phyloP scores from a whole-genome alignment of 2,329 filamentous ascomycete species.

The Pseudocercospora fijiensis region DNA sequence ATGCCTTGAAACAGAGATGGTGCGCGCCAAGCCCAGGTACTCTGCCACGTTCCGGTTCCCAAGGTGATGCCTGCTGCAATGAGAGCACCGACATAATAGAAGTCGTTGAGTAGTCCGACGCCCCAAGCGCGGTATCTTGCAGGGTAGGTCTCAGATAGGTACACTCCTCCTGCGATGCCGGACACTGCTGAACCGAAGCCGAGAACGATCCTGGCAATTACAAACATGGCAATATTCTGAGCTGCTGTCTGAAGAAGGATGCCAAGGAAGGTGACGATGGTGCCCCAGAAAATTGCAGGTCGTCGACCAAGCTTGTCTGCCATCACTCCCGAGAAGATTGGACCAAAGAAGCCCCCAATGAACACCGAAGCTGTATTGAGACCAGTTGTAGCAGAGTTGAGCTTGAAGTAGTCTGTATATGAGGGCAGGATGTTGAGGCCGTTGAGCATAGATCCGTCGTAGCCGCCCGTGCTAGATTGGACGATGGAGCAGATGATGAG shows the following conservation, averaged over 20 bases:
- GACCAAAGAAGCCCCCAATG: constrained; percentile 48
- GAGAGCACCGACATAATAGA: constrained; percentile 44
- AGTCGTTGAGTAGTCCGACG: constrained; percentile 44
- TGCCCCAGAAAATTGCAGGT: constrained; percentile 47
- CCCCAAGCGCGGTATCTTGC: constrained; percentile 49
- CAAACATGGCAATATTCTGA: constrained; percentile 47
- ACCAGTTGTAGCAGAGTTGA: constrained; percentile 54
- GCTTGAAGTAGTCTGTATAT: constrained; percentile 57
- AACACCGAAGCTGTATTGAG: constrained; percentile 58
- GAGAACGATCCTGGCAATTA: constrained; percentile 45
- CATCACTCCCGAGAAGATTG: constrained; percentile 37
- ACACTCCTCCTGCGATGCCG: constrained; percentile 48
- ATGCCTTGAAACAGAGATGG: constrained; percentile 49
- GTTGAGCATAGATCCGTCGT: constrained; percentile 55
- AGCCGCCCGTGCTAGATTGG: constrained; percentile 41
- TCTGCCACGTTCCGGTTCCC: constrained; percentile 45
- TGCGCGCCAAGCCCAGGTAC: constrained; percentile 50
- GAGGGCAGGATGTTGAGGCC: constrained; percentile 58
- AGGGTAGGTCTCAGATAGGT: constrained; percentile 53
- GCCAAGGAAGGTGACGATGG: constrained; percentile 47
- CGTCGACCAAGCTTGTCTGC: constrained; percentile 48
- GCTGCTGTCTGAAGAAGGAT: constrained; percentile 51
- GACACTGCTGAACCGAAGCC: constrained; percentile 49
- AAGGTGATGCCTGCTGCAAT: constrained; percentile 51
- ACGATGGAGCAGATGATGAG: constrained; percentile 30